Conservation (phyloP, 257 asterid genomes). For the Penstemon davidsonii region DNA sequence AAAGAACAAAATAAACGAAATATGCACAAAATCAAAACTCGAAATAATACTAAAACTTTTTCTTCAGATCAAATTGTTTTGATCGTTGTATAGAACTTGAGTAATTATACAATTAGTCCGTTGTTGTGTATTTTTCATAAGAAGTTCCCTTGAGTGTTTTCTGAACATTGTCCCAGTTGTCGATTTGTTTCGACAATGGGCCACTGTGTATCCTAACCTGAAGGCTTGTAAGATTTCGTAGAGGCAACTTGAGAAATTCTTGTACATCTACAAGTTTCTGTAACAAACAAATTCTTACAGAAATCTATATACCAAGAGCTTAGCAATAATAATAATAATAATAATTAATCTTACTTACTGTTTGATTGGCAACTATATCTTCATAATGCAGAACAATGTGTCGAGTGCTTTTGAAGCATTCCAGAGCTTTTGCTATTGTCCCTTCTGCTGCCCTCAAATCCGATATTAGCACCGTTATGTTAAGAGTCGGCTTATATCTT, state of each 20-base stretch:
- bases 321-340: too few species aligned
- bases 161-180: constrained; percentile 57
- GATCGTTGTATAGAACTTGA: too few species aligned
- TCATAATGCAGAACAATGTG: constrained; percentile 76
- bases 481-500: constrained; percentile 61
- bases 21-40: too few species aligned
- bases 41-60: too few species aligned
- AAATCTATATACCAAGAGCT: not conserved
- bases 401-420: constrained; percentile 60
- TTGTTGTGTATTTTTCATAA: constrained; percentile 40
- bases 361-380: constrained; percentile 55
- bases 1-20: too few species aligned
- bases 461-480: constrained; percentile 46
- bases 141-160: constrained; percentile 57
- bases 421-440: constrained; percentile 45
- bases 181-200: constrained; percentile 45
- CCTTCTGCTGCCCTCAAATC: constrained; percentile 44
- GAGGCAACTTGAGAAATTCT: constrained; percentile 69
- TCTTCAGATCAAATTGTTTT: too few species aligned
- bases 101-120: constrained; percentile 27
- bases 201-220: constrained; percentile 85
- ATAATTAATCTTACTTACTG: constrained; percentile 34
- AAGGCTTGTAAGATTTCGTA: constrained; percentile 54
- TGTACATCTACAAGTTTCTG: constrained; percentile 78
- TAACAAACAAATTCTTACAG: not conserved